These are phyloP conservation scores for Pelargonium australe DNA, from an alignment of 441 rosid species.

Conservation along the genomic window DNA sequence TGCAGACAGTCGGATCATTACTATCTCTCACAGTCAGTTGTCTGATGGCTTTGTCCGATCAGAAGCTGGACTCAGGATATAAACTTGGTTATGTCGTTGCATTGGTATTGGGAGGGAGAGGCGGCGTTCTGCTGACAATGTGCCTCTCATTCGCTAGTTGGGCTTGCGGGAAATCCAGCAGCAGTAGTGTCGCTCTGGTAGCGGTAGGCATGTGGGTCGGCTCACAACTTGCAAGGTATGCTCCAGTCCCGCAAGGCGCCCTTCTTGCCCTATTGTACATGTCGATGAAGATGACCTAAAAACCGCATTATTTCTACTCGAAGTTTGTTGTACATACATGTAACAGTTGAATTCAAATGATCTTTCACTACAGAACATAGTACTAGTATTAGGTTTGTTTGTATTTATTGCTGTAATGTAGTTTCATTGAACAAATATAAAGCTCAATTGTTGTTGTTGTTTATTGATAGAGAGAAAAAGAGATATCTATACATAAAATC, in stretches of 20 bases:
- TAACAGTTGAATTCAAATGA: no score
- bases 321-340: neutral
- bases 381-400: no score
- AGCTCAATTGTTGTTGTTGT: neutral
- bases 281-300: constrained; percentile 37
- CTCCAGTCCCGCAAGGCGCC: constrained; percentile 44
- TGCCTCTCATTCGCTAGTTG: constrained; percentile 74
- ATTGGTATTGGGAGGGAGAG: constrained; percentile 75
- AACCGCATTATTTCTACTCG: neutral
- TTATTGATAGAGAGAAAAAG: constrained; percentile 1
- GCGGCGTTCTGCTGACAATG: constrained; percentile 56
- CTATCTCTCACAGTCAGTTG: constrained; percentile 61
- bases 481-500: constrained; percentile 4
- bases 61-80: neutral
- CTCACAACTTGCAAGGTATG: constrained; percentile 35
- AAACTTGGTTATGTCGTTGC: constrained; percentile 57
- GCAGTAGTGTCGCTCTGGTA: constrained; percentile 53
- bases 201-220: constrained; percentile 75
- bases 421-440: neutral
- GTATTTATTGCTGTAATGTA: no score
- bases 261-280: constrained; percentile 68
- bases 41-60: constrained; percentile 12
- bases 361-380: no score
- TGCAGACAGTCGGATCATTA: constrained; percentile 30
- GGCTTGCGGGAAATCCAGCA: constrained; percentile 84